Evolutionary conservation across 176 grass and related monocot genomes (phyloP).

Genomic region (Zea luxurians): DNA sequence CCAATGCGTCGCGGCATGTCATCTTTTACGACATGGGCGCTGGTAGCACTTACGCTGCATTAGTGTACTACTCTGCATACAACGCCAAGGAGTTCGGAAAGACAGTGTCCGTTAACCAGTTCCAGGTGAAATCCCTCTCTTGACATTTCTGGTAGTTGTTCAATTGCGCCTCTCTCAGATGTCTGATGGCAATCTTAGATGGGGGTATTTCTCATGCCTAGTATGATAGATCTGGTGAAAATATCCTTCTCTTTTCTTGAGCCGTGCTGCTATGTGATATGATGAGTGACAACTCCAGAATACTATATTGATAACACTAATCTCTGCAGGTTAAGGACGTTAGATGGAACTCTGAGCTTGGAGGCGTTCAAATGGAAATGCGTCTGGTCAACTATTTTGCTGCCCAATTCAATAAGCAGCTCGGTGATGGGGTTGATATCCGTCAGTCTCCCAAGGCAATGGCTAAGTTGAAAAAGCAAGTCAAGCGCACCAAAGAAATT

Average conservation of each 20-base stretch:
- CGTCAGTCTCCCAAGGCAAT: slow-evolving; percentile 91
- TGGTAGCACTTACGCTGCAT: slow-evolving; percentile 88
- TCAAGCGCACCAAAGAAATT: slow-evolving; percentile 99
- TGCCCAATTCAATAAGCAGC: slow-evolving; percentile 89
- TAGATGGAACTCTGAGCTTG: slow-evolving; percentile 93
- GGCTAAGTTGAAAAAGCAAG: slow-evolving; percentile 99
- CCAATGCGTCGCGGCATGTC: slow-evolving; percentile 77
- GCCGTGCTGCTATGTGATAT: background rate
- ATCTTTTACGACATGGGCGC: slow-evolving; percentile 97
- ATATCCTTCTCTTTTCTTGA: background rate
- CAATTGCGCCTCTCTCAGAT: slow-evolving; percentile 3
- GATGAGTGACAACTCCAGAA: background rate
- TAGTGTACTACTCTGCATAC: slow-evolving; percentile 89
- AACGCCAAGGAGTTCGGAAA: slow-evolving; percentile 84
- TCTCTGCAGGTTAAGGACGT: slow-evolving; percentile 83
- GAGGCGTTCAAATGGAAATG: slow-evolving; percentile 92
- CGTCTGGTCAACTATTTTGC: slow-evolving; percentile 79
- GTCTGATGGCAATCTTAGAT: background rate
- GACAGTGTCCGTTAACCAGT: slow-evolving; percentile 76
- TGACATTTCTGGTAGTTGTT: slow-evolving; percentile 7
- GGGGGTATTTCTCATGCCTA: slow-evolving; percentile 14
- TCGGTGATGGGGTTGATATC: slow-evolving; percentile 80
- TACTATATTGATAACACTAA: background rate
- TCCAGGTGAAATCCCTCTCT: slow-evolving; percentile 58
- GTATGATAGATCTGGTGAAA: slow-evolving; percentile 30